Percentiles rank a stretch among this genome's conserved stretches.
Conservation (phyloP, 2,329 filamentous ascomycete genomes). For the Nakataea oryzae region DNA sequence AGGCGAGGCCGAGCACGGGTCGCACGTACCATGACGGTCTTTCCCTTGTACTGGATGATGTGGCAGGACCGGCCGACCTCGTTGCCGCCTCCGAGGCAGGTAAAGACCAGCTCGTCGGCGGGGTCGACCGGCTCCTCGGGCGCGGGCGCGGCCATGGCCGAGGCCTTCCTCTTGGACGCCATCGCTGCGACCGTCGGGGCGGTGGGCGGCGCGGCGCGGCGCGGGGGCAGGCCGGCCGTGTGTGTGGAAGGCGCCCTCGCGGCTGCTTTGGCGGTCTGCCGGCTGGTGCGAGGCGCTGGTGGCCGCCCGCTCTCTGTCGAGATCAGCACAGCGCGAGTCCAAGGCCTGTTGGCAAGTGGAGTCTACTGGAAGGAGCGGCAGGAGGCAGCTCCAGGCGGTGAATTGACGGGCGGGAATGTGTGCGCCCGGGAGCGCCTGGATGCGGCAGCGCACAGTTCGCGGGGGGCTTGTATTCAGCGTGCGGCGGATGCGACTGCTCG, state of each 20-base stretch:
- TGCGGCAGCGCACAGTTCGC: neutral
- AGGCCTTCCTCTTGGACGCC: conserved; percentile 88
- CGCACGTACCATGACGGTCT: conserved; percentile 86
- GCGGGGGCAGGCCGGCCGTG: no score
- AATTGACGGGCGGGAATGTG: neutral
- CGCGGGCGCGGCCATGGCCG: conserved; percentile 54
- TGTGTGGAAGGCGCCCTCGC: neutral
- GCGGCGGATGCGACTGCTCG: neutral
- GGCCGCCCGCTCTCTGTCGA: neutral
- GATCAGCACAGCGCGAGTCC: neutral
- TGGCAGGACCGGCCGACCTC: conserved; percentile 96
- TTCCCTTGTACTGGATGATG: conserved; percentile 97
- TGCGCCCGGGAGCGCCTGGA: neutral
- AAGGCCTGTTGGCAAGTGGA: neutral
- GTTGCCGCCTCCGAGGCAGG: conserved; percentile 89
- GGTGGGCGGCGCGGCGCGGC: neutral
- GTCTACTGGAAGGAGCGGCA: neutral
- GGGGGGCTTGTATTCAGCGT: neutral
- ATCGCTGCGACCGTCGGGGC: conserved; percentile 34
- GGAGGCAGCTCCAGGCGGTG: neutral
- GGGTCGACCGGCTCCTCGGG: conserved; percentile 86
- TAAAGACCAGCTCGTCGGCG: conserved; percentile 86
- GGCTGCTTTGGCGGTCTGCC: neutral
- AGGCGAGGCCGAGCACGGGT: neutral
- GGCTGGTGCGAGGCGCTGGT: neutral